Conservation (phyloP, 2,329 filamentous ascomycete species). For the Elsinoe necatrix region DNA sequence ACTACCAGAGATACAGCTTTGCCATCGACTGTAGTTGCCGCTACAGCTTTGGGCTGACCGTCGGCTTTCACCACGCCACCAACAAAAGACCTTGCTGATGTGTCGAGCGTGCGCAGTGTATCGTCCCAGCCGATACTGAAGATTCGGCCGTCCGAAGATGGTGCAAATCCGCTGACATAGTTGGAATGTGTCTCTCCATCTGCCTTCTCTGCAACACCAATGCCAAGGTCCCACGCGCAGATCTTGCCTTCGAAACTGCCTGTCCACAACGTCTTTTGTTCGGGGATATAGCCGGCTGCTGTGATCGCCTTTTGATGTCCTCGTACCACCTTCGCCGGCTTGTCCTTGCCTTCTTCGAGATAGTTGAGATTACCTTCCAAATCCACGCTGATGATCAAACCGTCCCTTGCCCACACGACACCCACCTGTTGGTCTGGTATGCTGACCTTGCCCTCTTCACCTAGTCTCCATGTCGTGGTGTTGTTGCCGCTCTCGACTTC, state of each 20-base stretch:
- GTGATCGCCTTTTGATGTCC: slow-evolving; percentile 92
- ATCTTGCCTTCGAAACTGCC: slow-evolving; percentile 88
- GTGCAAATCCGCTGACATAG: slow-evolving; percentile 69
- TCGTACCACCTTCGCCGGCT: slow-evolving; percentile 64
- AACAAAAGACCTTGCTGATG: slow-evolving; percentile 64
- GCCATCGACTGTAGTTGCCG: slow-evolving; percentile 48
- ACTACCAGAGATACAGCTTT: slow-evolving; percentile 44
- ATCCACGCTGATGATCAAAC: slow-evolving; percentile 81
- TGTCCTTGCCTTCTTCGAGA: slow-evolving; percentile 62
- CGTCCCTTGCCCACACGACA: slow-evolving; percentile 84
- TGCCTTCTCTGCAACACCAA: slow-evolving; percentile 59
- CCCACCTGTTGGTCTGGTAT: slow-evolving; percentile 86
- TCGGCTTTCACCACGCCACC: slow-evolving; percentile 59
- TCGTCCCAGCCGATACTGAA: slow-evolving; percentile 94
- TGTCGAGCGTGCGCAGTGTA: slow-evolving; percentile 69
- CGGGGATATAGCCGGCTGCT: slow-evolving; percentile 53
- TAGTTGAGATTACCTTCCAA: slow-evolving; percentile 87
- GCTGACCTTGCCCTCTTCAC: slow-evolving; percentile 61
- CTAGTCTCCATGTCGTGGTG: slow-evolving; percentile 76
- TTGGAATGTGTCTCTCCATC: slow-evolving; percentile 79
- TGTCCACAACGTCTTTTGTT: slow-evolving; percentile 63
- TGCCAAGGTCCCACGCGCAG: slow-evolving; percentile 69
- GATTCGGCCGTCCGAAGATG: slow-evolving; percentile 46
- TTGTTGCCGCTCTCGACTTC: slow-evolving; percentile 71
- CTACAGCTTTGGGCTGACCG: slow-evolving; percentile 72